Evolutionary conservation across 345 rosid species (phyloP), one percentile per base, ranked within the genome.

Genomic region (Lepidium didymum): DNA sequence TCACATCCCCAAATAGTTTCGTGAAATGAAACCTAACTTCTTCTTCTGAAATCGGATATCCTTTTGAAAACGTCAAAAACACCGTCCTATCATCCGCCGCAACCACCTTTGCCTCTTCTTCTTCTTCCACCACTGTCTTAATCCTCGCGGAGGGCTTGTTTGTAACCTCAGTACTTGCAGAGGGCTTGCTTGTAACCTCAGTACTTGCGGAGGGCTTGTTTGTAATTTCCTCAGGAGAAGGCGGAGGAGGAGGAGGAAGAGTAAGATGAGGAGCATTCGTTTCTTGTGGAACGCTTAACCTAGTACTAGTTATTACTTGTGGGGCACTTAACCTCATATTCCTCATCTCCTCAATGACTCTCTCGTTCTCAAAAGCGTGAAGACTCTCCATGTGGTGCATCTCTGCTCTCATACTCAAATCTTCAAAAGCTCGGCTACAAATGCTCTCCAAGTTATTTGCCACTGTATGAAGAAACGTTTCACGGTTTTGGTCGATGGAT

Each of bases 61-160:
- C 96, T 71, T 81, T 86, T 0, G 89, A 88, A 65, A 88, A 91
- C 0, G 89, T 91, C 62, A 85, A 62, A 79, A 91, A 91, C 13
- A 91, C 64, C 0, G 88, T 85, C 79, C 89, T 70, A 10, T 87
- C 86, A 40, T 83, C 85, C 0, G 72, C 46, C 0, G 82, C 61
- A 18, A 68, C 10, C 25, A 1, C 21, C 14, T 0, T 16, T 7
- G 10, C 63, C 29, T 18, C 15, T 0, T 43, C 31, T 10, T 13
- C 36, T 2, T 7, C 40, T 0, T 7, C 44, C 6, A 15, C 37
- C 14, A 0, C 15, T 23, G 1, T 31, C 23, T 2, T 19, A 5
- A n/a, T 15, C 45, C 29, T 38, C 8, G n/a, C 9, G 3, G 9
- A 8, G 10, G 5, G 13, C 38, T 25, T 56, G 36, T 8, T 10